A percentile compares a stretch with the other conserved stretches of the same genome.
These are phyloP conservation scores for Aspergillus vadensis DNA, from an alignment of 2,329 filamentous ascomycete species.

Conservation along the genomic window DNA sequence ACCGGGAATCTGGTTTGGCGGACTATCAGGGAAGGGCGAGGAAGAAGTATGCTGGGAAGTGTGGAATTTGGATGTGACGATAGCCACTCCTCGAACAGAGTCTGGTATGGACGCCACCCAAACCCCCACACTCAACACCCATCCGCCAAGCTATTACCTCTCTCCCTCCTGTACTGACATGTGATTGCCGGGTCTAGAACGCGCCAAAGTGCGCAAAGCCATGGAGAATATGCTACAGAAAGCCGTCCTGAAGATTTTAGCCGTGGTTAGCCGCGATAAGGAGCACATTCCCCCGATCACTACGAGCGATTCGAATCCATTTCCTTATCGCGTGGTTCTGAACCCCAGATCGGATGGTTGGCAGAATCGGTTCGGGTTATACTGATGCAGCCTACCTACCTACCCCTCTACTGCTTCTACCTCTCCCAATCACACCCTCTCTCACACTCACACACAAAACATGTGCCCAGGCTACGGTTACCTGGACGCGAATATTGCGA, in stretches of 20 bases:
- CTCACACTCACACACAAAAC: too few species aligned
- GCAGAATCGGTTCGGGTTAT: conserved; percentile 77
- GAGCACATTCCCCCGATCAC: conserved; percentile 97
- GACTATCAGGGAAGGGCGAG: conserved; percentile 63
- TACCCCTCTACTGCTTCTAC: too few species aligned
- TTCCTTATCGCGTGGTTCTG: conserved; percentile 89
- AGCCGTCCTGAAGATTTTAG: conserved; percentile 86
- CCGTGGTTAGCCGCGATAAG: conserved; percentile 82
- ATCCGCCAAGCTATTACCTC: not conserved
- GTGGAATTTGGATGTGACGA: conserved; percentile 92
- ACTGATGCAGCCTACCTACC: conserved; percentile 47
- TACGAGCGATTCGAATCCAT: conserved; percentile 86
- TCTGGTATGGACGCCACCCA: conserved; percentile 62
- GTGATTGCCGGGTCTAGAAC: conserved; percentile 58
- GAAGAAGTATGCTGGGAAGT: conserved; percentile 97
- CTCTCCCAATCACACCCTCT: too few species aligned
- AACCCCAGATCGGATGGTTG: conserved; percentile 80
- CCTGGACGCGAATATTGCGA: too few species aligned
- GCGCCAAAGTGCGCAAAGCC: conserved; percentile 81
- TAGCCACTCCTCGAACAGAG: conserved; percentile 85
- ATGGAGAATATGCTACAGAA: conserved; percentile 89
- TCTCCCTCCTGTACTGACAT: not conserved
- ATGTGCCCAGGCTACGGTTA: too few species aligned
- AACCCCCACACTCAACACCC: not conserved
- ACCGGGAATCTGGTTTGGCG: conserved; percentile 68